phyloP scores from a whole-genome alignment of 139 green algal genomes.

The Tetradesmus obliquus region DNA sequence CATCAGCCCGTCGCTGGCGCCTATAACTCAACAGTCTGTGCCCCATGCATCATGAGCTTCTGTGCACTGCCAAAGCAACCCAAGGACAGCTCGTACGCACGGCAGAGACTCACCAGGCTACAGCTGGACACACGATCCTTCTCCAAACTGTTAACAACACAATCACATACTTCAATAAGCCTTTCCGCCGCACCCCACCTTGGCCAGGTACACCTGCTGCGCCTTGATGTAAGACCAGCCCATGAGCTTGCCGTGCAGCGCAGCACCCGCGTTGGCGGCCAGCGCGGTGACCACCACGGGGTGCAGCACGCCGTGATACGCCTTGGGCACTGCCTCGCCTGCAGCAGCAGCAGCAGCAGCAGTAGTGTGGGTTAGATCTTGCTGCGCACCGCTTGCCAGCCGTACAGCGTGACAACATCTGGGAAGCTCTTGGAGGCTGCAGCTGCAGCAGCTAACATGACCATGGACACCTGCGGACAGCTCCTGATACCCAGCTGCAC shows the following conservation, averaged over 20 bases:
- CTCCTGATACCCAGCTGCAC: too few species aligned
- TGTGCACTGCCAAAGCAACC: not conserved
- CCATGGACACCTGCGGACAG: too few species aligned
- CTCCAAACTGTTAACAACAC: not conserved
- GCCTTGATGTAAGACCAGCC: slow-evolving; percentile 59
- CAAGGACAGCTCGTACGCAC: not conserved
- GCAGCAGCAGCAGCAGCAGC: not conserved
- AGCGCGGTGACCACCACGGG: slow-evolving; percentile 76
- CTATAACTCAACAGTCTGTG: too few species aligned
- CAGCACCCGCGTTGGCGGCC: slow-evolving; percentile 63
- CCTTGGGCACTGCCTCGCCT: slow-evolving; percentile 59
- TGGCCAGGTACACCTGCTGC: slow-evolving; percentile 71
- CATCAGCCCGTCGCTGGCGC: too few species aligned
- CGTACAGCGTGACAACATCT: too few species aligned
- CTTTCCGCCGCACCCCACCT: slow-evolving; percentile 41
- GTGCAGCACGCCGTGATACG: slow-evolving; percentile 67
- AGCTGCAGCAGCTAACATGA: too few species aligned
- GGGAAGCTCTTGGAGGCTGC: too few species aligned
- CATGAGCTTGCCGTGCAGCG: slow-evolving; percentile 59
- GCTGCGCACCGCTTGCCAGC: too few species aligned
- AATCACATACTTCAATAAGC: not conserved
- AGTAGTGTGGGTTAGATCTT: not conserved
- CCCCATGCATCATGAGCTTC: not conserved
- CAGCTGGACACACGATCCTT: not conserved
- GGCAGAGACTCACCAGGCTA: not conserved